Percentiles rank a stretch among this genome's conserved stretches.
phyloP scores from a whole-genome alignment of 257 asterid genomes.

The Haberlea rhodopensis region DNA sequence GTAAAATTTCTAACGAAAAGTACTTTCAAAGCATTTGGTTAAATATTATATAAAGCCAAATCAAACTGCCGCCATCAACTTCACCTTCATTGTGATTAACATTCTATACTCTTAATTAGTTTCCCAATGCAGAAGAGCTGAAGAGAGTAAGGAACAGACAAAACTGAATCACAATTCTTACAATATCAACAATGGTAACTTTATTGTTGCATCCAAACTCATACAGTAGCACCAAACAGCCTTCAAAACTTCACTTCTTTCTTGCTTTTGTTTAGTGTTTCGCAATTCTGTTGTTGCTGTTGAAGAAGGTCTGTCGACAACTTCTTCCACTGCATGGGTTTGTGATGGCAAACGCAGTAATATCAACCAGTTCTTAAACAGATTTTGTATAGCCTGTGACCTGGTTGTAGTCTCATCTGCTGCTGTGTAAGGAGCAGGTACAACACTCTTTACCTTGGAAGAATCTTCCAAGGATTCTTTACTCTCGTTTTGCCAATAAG shows the following conservation, averaged over 20 bases:
- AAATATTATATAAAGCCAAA: no score
- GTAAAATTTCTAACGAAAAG: no score
- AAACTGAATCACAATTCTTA: slow-evolving; percentile 38
- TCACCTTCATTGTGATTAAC: not conserved
- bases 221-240: slow-evolving; percentile 55
- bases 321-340: slow-evolving; percentile 38
- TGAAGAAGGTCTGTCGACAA: slow-evolving; percentile 45
- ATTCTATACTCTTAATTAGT: not conserved
- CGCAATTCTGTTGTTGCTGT: slow-evolving; percentile 39
- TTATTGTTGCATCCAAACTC: slow-evolving; percentile 68
- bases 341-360: slow-evolving; percentile 51
- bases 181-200: slow-evolving; percentile 71
- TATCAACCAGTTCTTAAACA: slow-evolving; percentile 73
- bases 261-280: slow-evolving; percentile 37
- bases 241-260: slow-evolving; percentile 39
- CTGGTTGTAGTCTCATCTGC: slow-evolving; percentile 48
- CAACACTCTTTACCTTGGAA: slow-evolving; percentile 31
- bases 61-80: no score
- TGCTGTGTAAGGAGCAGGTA: slow-evolving; percentile 22
- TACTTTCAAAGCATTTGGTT: no score
- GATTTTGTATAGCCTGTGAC: slow-evolving; percentile 59
- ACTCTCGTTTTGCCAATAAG: slow-evolving; percentile 64
- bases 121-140: not conserved
- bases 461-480: slow-evolving; percentile 60
- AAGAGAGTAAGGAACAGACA: slow-evolving; percentile 2